Evolutionary conservation across 768 basidiomycete species (phyloP), one percentile per base, ranked within the genome.

Genomic region (Tubosaeta sp.): DNA sequence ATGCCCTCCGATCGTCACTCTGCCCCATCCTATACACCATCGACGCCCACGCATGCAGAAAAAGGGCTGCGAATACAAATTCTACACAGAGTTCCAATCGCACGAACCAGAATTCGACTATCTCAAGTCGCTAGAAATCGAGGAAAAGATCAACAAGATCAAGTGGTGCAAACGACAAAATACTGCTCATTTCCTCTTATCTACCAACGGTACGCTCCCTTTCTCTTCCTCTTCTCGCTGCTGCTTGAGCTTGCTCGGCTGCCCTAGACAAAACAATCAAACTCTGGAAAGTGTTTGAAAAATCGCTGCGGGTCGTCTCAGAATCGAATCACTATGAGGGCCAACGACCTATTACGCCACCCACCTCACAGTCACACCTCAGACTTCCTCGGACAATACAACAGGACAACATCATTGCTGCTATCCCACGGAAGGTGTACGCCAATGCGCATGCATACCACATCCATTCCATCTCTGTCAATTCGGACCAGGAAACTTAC

Each of bases 81-180:
- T 99, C 73, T 98, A 98, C 71, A 99, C 96, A 46, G 96, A 99
- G 73, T 96, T 98, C 69, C 96, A 99, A 78, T 94, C 92, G 41
- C 96, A 99, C 70, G 96, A 99, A 70, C 96, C 96, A 49, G 96
- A 99, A 71, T 99, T 99, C 71, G 96, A 99, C 76, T 99, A 99
- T 71, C 85, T 99, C 66, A 99, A 99, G 79, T 96, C 93, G 21
- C 78, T 99, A 60, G 96, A 99, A 80, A 99, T 99, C 72, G 96
- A 99, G 74, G 96, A 99, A 81, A 99, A 99, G 87, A 99, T 99
- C 79, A 99, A 99, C 79, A 91, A 96, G 83, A 99, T 99, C 82
- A 92, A 94, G 70, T 99, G 96, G 96, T 97, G 94, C 79, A 94
- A 86, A 76, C 83, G 96, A 58, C 94, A 96, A 74, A 98, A 98